Conservation (phyloP, 805 yeast genomes). For the Candida oleophila region DNA sequence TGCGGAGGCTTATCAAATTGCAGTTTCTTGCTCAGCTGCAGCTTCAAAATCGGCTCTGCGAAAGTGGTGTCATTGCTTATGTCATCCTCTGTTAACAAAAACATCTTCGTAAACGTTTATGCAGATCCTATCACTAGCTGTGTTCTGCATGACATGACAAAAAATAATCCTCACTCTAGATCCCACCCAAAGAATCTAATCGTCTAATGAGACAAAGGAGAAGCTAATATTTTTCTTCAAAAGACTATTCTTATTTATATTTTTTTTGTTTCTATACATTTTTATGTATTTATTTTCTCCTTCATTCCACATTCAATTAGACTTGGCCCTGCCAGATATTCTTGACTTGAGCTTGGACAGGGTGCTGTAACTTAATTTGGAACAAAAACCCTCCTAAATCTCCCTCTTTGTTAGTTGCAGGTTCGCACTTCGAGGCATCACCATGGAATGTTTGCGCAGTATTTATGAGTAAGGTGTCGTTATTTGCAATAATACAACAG, state of each 20-base stretch:
- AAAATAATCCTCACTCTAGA: too few relatives aligned
- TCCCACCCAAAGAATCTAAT: too few relatives aligned
- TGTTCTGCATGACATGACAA: too few relatives aligned
- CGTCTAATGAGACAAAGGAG: too few relatives aligned
- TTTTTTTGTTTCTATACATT: not conserved
- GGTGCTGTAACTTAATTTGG: conserved; percentile 37
- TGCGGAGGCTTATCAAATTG: too few relatives aligned
- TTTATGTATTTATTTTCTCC: not conserved
- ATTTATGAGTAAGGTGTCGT: conserved; percentile 64
- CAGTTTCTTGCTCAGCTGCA: not conserved
- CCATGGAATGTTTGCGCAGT: conserved; percentile 54
- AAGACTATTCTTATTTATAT: not conserved
- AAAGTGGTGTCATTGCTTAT: not conserved
- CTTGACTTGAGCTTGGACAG: conserved; percentile 26
- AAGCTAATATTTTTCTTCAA: not conserved
- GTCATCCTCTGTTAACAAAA: too few relatives aligned
- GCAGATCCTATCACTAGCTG: too few relatives aligned
- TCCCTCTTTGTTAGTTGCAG: conserved; percentile 26
- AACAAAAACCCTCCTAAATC: conserved; percentile 65
- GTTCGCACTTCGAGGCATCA: conserved; percentile 30
- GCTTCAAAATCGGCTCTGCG: not conserved
- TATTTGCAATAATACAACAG: conserved; percentile 71
- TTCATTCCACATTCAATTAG: not conserved
- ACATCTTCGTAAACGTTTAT: too few relatives aligned
- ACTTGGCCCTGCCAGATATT: conserved; percentile 30